Evolutionary conservation across 345 rosid species (phyloP), one percentile per base, ranked within the genome.

Genomic region (Geranium rotundifolium): DNA sequence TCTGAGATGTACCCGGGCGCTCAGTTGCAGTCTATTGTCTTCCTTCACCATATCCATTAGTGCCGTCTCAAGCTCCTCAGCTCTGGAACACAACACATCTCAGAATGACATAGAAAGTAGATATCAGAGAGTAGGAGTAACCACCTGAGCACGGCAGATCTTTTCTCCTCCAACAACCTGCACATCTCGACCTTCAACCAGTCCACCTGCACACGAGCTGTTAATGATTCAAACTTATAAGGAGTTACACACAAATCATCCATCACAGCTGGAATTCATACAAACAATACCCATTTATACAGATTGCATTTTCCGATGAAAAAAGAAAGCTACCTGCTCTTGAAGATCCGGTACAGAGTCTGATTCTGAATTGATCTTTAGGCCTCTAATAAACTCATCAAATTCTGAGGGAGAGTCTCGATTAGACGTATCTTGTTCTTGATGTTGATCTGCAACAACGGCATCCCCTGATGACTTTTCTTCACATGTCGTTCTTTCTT

Each of bases 41-140:
- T 78, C 81, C 81, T 84, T 84, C 69, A 89, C 97, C 83, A 89
- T 82, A 81, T 93, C 99, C 85, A 89, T 80, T 52, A 93, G 79
- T 27, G 97, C 99, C 63, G 90, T 83, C 84, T 93, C 99, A 72
- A 93, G 72, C 84, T 93, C 99, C 73, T 93, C 99, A 16, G 97
- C 84, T 71, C 99, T 92, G 72, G 46, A 65, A 65, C 75, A 64
- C 65, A 68, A 69, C 52, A 63, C 19, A 34, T 4, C 41, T 34
- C 6, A 34, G 10, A 34, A 34, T 34, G 41, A 34, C 7, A 34
- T 5, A 34, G 63, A 68, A 72, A 61, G 67, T 59, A 73, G 72
- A 23, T 2, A 23, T 23, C 27, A 23, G 27, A 23, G 27, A 23
- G 27, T 23, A 23, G 27, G 27, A 23, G 27, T 23, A 23, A 23